phyloP scores from a whole-genome alignment of 176 grass and related monocot genomes.

The Oryza australiensis region DNA sequence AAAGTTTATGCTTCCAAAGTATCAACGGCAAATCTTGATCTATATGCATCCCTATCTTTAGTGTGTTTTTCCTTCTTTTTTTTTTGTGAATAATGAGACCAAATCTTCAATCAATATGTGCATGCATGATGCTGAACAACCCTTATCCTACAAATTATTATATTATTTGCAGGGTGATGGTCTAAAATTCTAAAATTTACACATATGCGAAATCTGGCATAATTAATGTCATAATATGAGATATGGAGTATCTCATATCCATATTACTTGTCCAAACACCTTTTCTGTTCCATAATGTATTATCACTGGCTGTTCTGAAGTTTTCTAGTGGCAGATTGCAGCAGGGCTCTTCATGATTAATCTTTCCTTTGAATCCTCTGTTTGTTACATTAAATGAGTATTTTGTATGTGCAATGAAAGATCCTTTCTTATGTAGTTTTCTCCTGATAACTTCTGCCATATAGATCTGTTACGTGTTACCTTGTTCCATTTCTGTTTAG shows the following conservation, averaged over 20 bases:
- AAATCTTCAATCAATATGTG: background rate
- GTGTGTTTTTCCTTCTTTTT: background rate
- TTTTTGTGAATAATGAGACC: background rate
- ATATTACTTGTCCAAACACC: background rate
- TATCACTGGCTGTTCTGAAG: conserved; percentile 18
- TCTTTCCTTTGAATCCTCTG: conserved; percentile 14
- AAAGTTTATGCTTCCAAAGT: background rate
- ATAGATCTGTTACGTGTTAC: background rate
- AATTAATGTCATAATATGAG: background rate
- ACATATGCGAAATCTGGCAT: background rate
- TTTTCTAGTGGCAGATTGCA: conserved; percentile 4
- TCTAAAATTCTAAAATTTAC: background rate
- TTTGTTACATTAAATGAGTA: background rate
- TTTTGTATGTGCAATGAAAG: background rate
- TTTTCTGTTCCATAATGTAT: background rate
- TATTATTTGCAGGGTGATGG: background rate
- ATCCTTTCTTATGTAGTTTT: background rate
- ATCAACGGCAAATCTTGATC: background rate
- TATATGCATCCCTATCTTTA: background rate
- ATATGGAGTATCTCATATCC: background rate
- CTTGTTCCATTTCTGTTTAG: conserved; percentile 2
- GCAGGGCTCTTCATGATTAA: background rate
- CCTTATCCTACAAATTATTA: background rate
- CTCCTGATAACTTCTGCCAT: background rate
- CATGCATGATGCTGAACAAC: background rate